Base-by-base conservation (phyloP, 2,329 filamentous ascomycete species). In the Fusarium nisikadoi region DNA sequence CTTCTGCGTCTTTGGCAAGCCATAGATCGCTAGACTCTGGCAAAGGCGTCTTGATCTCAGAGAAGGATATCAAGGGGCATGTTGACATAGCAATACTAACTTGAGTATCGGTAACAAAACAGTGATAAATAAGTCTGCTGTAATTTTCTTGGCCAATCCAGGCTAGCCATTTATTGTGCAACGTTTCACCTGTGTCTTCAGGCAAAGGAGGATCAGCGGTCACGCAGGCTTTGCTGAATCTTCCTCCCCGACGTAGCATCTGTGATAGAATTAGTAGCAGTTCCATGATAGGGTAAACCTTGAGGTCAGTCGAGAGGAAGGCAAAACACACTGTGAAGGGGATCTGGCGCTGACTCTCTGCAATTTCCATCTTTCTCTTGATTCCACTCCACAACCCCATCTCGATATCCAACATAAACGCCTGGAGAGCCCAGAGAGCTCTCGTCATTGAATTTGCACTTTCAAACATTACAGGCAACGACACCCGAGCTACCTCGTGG, bases 91-190 rank as follows among this genome's bases (percentile, higher is more conserved):
- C 46, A 6, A 58, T 50, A 2, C 55, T 58, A 6, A 50, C 42
- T 39, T 58, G 55, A 13, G 55, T 58, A 23, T 58, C 55, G 8
- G 31, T 25, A 6, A 58, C 6, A 5, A 31, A 58, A 1, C 33
- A 58, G 1, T 58, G 55, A 6, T 58, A 58, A 1, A 19, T 27
- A 5, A 50, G 27, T 2, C 55, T 58, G 17, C 50, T 58, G 25
- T 39, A 58, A 4, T 27, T 58, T 11, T 58, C 55, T 58, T 58
- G 55, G 16, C 50, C 25, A 5, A 58, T 20, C 55, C 55, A 58
- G 2, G 55, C 25, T 3, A 58, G 43, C 55, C 55, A 58, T 16
- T 58, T 58, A 4, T 17, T 14, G 1, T 58, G 19, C 6, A 58
- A 25, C 13, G 1, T 16, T 5, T 50, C 25, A 4, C 55, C 43